These are phyloP conservation scores for rapeseed (Brassica napus) DNA, from an alignment of 345 rosid genomes.

Conservation along the genomic window Da-Ae NC_063441.1:20197001-20197500, in stretches of 20 bases:
- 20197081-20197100: constrained; percentile 47
- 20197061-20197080: constrained; percentile 42
- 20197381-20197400: neutral
- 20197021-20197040: constrained; percentile 40
- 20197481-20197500: neutral
- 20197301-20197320: neutral
- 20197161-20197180: constrained; percentile 22
- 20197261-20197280: neutral
- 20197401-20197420: constrained; percentile 4
- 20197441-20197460: constrained; percentile 2
- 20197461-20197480: constrained; percentile 5
- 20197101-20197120: constrained; percentile 9
- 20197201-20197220: constrained; percentile 79
- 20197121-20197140: constrained; percentile 20
- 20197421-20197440: neutral
- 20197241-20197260: constrained; percentile 57
- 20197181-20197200: constrained; percentile 55
- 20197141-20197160: constrained; percentile 18
- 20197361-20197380: neutral
- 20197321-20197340: neutral
- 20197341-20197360: neutral
- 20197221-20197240: constrained; percentile 49
- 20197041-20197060: constrained; percentile 59
- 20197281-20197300: neutral
- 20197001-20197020: neutral